Evolutionary conservation across 306 rosid species (phyloP).

Genomic region (Fragaria ananassa): DNA sequence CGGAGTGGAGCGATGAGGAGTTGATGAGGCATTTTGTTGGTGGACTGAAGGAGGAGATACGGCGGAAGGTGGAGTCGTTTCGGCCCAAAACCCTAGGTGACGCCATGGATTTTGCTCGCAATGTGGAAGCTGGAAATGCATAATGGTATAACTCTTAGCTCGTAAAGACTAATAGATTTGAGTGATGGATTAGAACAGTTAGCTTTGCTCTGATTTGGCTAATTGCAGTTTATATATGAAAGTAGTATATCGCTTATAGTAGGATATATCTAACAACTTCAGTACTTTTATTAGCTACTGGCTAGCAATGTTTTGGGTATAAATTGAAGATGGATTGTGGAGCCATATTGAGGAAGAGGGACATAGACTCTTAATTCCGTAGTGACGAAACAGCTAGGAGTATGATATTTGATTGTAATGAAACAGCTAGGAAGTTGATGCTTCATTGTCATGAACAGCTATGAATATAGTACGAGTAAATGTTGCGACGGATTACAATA

Average conservation of each 20-base stretch:
- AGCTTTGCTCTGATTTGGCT: not conserved
- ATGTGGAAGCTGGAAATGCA: not conserved
- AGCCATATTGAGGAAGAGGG: not conserved
- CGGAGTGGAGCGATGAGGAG: constrained; percentile 3
- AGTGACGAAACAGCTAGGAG: not conserved
- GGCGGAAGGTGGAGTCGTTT: not conserved
- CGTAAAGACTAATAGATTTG: not conserved
- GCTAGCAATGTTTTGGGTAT: not conserved
- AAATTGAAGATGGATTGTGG: not conserved
- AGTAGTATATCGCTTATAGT: not conserved
- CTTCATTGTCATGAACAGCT: not conserved
- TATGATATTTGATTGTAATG: not conserved
- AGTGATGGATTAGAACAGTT: not conserved
- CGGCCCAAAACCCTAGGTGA: constrained; percentile 5
- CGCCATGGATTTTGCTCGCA: constrained; percentile 9
- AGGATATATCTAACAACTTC: not conserved
- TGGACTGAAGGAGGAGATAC: not conserved
- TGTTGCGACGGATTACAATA: not conserved
- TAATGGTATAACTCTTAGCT: not conserved
- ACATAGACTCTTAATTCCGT: not conserved
- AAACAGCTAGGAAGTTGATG: not conserved
- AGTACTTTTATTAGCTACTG: not conserved
- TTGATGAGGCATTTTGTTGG: not conserved
- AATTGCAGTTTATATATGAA: not conserved
- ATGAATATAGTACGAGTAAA: not conserved